These are phyloP conservation scores for Cyclotella sp. DNA, from an alignment of 108 stramenopile species.

Conservation along the genomic window DNA sequence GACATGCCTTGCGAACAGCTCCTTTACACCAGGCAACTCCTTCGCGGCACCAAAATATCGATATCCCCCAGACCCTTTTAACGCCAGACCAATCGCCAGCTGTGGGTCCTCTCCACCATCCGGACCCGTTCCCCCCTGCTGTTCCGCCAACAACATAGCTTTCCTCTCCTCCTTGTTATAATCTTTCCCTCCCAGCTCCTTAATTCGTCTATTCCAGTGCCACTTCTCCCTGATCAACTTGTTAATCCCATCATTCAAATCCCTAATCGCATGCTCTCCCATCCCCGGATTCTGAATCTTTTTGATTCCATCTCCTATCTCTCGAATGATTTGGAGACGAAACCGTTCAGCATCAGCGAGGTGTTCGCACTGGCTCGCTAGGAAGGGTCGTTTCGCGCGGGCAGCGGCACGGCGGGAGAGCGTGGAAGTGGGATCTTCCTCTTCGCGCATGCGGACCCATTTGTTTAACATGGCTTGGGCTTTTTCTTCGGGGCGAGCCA, in stretches of 20 bases:
- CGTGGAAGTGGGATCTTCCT: constrained; percentile 46
- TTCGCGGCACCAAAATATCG: constrained; percentile 96
- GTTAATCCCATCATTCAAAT: constrained; percentile 98
- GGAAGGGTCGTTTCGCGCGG: constrained; percentile 76
- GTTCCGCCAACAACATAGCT: constrained; percentile 64
- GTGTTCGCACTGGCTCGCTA: constrained; percentile 89
- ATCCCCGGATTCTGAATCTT: constrained; percentile 95
- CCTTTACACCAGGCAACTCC: constrained; percentile 93
- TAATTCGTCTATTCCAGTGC: constrained; percentile 94
- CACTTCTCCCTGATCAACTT: constrained; percentile 92
- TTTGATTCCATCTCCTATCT: constrained; percentile 80
- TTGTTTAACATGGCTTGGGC: constrained; percentile 97
- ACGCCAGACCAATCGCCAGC: constrained; percentile 48
- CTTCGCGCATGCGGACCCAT: constrained; percentile 52
- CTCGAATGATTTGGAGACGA: constrained; percentile 85
- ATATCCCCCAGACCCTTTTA: constrained; percentile 80
- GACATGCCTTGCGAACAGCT: constrained; percentile 80
- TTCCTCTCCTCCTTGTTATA: constrained; percentile 77
- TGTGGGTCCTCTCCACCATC: constrained; percentile 33
- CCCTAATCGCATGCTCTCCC: constrained; percentile 95
- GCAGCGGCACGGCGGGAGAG: constrained; percentile 30
- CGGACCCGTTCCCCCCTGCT: constrained; percentile 56
- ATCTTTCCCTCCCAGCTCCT: constrained; percentile 88
- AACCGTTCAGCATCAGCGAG: constrained; percentile 78
- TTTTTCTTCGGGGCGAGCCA: constrained; percentile 98